Evolutionary conservation across 2,329 filamentous ascomycete genomes (phyloP), one percentile per base, ranked within the genome.

Genomic region (Uncinocarpus reesii): DNA sequence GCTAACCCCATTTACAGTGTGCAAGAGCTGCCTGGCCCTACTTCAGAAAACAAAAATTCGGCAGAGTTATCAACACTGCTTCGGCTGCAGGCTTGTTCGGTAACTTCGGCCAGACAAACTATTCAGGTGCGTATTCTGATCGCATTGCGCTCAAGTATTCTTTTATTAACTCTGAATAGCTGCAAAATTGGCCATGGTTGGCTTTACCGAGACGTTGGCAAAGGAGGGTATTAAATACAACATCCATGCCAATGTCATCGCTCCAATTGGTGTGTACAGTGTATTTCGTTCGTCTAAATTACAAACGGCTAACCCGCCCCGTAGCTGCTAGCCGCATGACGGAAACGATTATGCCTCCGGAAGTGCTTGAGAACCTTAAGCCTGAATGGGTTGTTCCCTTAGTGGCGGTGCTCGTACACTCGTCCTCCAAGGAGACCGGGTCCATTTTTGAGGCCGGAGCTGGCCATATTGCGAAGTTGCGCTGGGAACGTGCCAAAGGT

Each of bases 171-270:
- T 48, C 60, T n/a, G 45, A 61, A 3, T 49, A 74, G 89, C 92
- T 52, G 92, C 92, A 62, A 98, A 96, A 75, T 77, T 96, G 55
- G 85, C 86, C 56, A 81, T 94, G 73, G 88, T 98, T 53, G 92
- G 90, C 57, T 96, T 96, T 74, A 95, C 89, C 32, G 90, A 98
- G 76, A 95, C 92, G 3, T 77, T 98, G 54, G 92, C 92, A 52
- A 96, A 96, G 76, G 92, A 98, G 74, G 92, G 92, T 57, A 75
- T 79, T 64, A 96, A 96, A 72, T 98, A 98, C 75, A 96, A 96
- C 77, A 96, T 98, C 58, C 71, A 95, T 60, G 80, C 77, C 74
- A 98, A 98, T 69, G 86, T 86, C 60, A 93, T 98, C 71, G 88
- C 92, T 15, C 92, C 92, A 46, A 89, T 95, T 62, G 66, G 66